Evolutionary conservation across 805 yeast species (phyloP).

Genomic region (Candida rishiriensis): DNA sequence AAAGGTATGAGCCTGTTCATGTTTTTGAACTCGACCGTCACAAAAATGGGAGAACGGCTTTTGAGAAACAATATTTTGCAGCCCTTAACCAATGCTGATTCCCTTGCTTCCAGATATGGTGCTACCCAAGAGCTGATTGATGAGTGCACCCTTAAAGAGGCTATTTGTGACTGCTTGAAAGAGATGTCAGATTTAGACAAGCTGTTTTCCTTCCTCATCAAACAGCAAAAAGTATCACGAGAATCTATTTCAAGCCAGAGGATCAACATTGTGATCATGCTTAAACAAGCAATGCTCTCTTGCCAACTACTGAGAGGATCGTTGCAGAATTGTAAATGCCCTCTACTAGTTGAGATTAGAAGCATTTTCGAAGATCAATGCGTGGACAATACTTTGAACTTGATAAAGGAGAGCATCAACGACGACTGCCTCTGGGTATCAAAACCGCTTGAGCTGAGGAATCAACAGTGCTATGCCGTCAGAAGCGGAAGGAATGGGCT

Average conservation of each 20-base stretch:
- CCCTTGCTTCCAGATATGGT: conserved; percentile 33
- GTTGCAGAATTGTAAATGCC: conserved; percentile 12
- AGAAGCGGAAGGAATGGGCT: conserved; percentile 42
- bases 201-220: conserved; percentile 34
- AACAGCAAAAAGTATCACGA: conserved; percentile 19
- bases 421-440: conserved; percentile 41
- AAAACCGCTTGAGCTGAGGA: conserved; percentile 35
- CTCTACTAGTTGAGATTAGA: conserved; percentile 21
- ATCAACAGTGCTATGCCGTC: conserved; percentile 42
- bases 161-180: conserved; percentile 21
- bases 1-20: conserved; percentile 33
- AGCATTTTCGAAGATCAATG: conserved; percentile 25
- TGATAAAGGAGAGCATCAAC: conserved; percentile 33
- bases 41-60: conserved; percentile 44
- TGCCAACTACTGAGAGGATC: conserved; percentile 14
- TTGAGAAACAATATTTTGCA: conserved; percentile 41
- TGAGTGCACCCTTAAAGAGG: conserved; percentile 12
- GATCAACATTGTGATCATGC: conserved; percentile 36
- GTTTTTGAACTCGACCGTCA: conserved; percentile 34
- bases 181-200: conserved; percentile 37
- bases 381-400: conserved; percentile 16
- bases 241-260: conserved; percentile 28
- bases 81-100: conserved; percentile 37
- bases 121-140: conserved; percentile 34
- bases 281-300: conserved; percentile 32